phyloP scores from a whole-genome alignment of 768 basidiomycete species.

The Suillus americanus region DNA sequence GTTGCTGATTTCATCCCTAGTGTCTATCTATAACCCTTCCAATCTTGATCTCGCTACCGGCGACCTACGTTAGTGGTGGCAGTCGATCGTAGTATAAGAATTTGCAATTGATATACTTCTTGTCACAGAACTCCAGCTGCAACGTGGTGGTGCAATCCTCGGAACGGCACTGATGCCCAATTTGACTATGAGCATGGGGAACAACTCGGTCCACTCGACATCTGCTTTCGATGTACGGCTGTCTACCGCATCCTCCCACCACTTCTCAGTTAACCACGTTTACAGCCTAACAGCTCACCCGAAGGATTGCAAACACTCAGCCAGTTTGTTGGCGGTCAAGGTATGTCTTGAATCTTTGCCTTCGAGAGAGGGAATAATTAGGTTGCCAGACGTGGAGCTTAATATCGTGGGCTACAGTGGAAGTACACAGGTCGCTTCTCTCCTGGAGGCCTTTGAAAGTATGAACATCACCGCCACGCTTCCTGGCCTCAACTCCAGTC shows the following conservation, averaged over 20 bases:
- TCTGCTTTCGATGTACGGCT: conserved; percentile 48
- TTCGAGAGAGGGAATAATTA: neutral
- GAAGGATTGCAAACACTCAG: conserved; percentile 62
- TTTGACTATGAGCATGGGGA: conserved; percentile 56
- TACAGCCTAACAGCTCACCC: conserved; percentile 57
- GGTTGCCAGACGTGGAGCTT: conserved; percentile 49
- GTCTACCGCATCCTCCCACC: neutral
- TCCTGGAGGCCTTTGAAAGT: conserved; percentile 60
- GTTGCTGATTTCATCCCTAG: conserved; percentile 28
- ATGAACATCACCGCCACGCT: conserved; percentile 55
- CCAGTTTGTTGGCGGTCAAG: conserved; percentile 64
- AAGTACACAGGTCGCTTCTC: conserved; percentile 59
- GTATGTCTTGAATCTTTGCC: conserved; percentile 26
- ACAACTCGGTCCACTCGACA: conserved; percentile 52
- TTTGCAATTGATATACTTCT: neutral
- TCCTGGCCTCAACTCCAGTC: conserved; percentile 57
- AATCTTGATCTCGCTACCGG: conserved; percentile 61
- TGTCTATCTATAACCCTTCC: conserved; percentile 67
- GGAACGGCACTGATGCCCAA: conserved; percentile 65
- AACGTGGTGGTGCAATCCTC: conserved; percentile 47
- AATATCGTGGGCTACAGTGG: conserved; percentile 56
- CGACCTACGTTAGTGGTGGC: conserved; percentile 53
- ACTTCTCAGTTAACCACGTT: conserved; percentile 3
- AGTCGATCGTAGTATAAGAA: neutral
- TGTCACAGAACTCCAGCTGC: conserved; percentile 52